phyloP scores from a whole-genome alignment of 106 monocot genomes.

The Phalaenopsis equestris region DNA sequence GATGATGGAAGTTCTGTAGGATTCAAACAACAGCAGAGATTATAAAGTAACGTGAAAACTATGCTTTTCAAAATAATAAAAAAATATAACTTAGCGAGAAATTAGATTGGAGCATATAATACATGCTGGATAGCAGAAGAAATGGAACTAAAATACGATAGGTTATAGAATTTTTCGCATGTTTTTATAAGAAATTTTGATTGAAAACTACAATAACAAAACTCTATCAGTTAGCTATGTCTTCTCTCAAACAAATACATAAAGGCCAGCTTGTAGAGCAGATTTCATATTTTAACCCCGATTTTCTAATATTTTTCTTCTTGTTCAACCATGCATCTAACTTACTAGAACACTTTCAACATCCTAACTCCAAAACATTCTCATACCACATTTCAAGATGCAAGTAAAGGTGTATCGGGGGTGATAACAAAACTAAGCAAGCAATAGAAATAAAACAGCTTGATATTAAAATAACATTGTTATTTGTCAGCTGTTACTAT shows the following conservation, averaged over 20 bases:
- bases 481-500: too few relatives aligned
- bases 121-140: neutral
- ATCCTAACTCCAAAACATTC: too few relatives aligned
- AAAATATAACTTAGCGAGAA: neutral
- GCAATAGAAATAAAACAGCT: too few relatives aligned
- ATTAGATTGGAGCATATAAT: neutral
- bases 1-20: neutral
- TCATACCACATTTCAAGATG: too few relatives aligned
- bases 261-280: neutral
- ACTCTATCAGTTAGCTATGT: neutral
- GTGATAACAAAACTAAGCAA: too few relatives aligned
- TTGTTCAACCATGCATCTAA: neutral
- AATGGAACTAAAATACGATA: neutral
- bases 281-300: neutral
- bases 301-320: neutral
- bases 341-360: too few relatives aligned
- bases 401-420: too few relatives aligned
- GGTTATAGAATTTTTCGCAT: neutral
- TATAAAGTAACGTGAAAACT: neutral
- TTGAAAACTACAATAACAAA: neutral
- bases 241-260: too few relatives aligned
- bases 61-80: neutral
- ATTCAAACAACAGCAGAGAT: neutral
- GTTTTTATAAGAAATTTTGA: neutral
- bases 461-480: too few relatives aligned